Evolutionary conservation across 108 stramenopile species (phyloP).

Genomic region (Skeletonema menzelii): DNA sequence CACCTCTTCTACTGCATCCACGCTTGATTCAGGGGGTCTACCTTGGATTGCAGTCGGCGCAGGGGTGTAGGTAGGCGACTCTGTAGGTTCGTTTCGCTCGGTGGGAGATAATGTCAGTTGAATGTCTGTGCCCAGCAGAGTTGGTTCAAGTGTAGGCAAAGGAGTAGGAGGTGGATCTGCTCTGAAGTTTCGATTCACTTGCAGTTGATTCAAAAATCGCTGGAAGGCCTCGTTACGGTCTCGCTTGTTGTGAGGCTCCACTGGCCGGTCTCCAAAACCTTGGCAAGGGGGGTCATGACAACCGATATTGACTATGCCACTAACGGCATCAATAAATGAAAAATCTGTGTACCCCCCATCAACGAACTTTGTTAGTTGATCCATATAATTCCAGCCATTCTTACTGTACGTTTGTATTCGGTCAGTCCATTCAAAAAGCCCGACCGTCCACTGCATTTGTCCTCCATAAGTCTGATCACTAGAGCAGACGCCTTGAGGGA

Average conservation of each 20-base stretch:
- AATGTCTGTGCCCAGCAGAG: slow-evolving; percentile 1
- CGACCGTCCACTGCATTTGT: slow-evolving; percentile 52
- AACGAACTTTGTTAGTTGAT: slow-evolving; percentile 26
- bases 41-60: slow-evolving; percentile 23
- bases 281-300: slow-evolving; percentile 44
- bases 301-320: slow-evolving; percentile 33
- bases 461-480: slow-evolving; percentile 39
- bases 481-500: slow-evolving; percentile 42
- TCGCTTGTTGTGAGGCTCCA: slow-evolving; percentile 32
- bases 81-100: slow-evolving; percentile 1
- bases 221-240: slow-evolving; percentile 40
- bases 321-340: slow-evolving; percentile 35
- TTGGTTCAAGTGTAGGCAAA: slow-evolving; percentile 22
- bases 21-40: slow-evolving; percentile 11
- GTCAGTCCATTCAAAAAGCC: slow-evolving; percentile 49
- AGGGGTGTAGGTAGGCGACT: slow-evolving; percentile 15
- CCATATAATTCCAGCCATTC: slow-evolving; percentile 44
- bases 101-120: slow-evolving; percentile 19
- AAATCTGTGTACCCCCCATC: slow-evolving; percentile 43
- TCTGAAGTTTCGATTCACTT: slow-evolving; percentile 26
- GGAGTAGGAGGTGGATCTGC: slow-evolving; percentile 31
- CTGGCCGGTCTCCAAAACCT: slow-evolving; percentile 11
- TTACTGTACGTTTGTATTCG: slow-evolving; percentile 41
- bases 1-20: slow-evolving; percentile 10
- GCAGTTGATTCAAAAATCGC: slow-evolving; percentile 30